Conservation (phyloP, 495 filamentous ascomycete species). For the Pseudevernia furfuracea region DNA sequence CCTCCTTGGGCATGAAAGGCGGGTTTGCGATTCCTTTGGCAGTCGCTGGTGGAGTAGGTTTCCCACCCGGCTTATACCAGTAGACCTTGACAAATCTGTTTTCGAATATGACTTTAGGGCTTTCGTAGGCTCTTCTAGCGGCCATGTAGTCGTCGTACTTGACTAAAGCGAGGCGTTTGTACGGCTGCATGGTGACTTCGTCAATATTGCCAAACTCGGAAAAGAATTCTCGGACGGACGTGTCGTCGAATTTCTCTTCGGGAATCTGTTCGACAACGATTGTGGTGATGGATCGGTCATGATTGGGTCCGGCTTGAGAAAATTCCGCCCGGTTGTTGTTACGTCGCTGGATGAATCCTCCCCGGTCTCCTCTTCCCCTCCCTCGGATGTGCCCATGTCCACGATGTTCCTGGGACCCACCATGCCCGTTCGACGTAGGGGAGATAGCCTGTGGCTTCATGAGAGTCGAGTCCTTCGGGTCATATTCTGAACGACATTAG, state of each 20-base stretch:
- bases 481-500: constrained; percentile 60
- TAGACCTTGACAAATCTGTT: constrained; percentile 98
- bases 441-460: constrained; percentile 28
- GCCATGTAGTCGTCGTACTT: constrained; percentile 66
- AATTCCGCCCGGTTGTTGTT: constrained; percentile 57
- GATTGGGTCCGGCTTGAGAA: constrained; percentile 65
- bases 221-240: constrained; percentile 72
- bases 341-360: constrained; percentile 32
- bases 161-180: constrained; percentile 72
- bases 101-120: constrained; percentile 91
- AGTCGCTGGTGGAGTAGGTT: constrained; percentile 34
- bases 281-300: constrained; percentile 65
- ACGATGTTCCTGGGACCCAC: constrained; percentile 28
- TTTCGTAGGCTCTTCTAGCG: constrained; percentile 77
- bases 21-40: constrained; percentile 26
- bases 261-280: constrained; percentile 93
- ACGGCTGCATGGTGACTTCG: constrained; percentile 65
- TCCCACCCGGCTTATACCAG: constrained; percentile 66
- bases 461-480: constrained; percentile 59
- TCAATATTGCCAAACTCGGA: constrained; percentile 71
- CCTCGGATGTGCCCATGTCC: constrained; percentile 41
- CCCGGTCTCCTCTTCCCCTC: constrained; percentile 40
- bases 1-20: constrained; percentile 26
- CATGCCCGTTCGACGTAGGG: constrained; percentile 20
- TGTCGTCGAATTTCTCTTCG: constrained; percentile 71